phyloP scores from a whole-genome alignment of 176 grass and related monocot genomes.

The Raddia distichophylla region DNA sequence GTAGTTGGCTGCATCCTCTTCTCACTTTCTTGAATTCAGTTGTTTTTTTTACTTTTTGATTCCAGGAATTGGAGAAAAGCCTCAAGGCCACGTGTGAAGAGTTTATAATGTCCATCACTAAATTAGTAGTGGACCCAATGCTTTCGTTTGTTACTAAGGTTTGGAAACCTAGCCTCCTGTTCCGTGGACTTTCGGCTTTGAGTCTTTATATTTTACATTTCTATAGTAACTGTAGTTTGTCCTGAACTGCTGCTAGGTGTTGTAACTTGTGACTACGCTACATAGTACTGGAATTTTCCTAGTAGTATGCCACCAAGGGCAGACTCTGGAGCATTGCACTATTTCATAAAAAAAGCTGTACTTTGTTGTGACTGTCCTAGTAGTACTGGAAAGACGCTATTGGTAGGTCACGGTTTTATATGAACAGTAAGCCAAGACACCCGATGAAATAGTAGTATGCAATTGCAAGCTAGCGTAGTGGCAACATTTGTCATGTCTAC shows the following conservation, averaged over 20 bases:
- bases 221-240: background rate
- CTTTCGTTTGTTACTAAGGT: slow-evolving; percentile 99
- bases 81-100: slow-evolving; percentile 96
- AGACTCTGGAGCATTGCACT: background rate
- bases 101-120: slow-evolving; percentile 97
- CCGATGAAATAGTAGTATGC: background rate
- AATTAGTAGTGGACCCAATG: slow-evolving; percentile 96
- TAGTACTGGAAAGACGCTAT: background rate
- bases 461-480: background rate
- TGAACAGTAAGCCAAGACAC: background rate
- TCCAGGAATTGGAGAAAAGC: slow-evolving; percentile 93
- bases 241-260: background rate
- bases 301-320: background rate
- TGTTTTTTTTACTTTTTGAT: slow-evolving; percentile 40
- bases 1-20: slow-evolving; percentile 19
- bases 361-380: background rate
- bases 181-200: background rate
- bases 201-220: background rate
- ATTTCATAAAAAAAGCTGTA: slow-evolving; percentile 2
- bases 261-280: background rate
- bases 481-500: background rate
- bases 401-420: background rate
- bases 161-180: background rate
- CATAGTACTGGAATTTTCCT: background rate
- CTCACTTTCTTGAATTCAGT: slow-evolving; percentile 29